A percentile compares a stretch with the other conserved stretches of the same genome.
These are phyloP conservation scores for Huiozyma sinensis DNA, from an alignment of 805 yeast species.

Conservation along the genomic window DNA sequence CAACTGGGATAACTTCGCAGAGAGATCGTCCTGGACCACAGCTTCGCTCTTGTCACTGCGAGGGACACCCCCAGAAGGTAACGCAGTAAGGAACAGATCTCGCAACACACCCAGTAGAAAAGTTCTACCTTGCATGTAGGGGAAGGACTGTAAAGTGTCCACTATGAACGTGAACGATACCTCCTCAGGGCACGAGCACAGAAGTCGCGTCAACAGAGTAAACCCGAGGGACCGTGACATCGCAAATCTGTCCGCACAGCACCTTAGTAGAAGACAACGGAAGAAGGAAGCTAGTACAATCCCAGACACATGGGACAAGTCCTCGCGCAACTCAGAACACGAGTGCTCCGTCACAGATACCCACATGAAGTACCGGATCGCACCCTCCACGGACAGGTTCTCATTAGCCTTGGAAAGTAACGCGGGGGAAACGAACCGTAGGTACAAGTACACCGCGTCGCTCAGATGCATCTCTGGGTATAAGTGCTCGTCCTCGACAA, in stretches of 20 bases:
- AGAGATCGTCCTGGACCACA: neutral
- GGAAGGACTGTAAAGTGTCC: constrained; percentile 58
- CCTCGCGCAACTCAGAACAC: constrained; percentile 9
- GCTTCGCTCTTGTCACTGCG: too few species aligned
- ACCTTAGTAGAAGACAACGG: constrained; percentile 32
- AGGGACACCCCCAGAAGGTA: neutral
- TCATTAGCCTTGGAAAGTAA: constrained; percentile 17
- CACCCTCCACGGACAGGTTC: constrained; percentile 20
- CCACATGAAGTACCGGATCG: constrained; percentile 31
- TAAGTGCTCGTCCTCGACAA: constrained; percentile 13
- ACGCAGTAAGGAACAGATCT: constrained; percentile 41
- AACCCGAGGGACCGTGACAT: constrained; percentile 36
- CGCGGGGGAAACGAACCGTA: constrained; percentile 35
- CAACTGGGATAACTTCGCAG: constrained; percentile 1
- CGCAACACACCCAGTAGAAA: constrained; percentile 59
- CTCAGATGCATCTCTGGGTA: constrained; percentile 11
- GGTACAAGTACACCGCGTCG: constrained; percentile 32
- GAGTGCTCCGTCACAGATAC: constrained; percentile 20
- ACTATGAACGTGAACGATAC: constrained; percentile 47
- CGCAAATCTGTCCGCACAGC: constrained; percentile 29
- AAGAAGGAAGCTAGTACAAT: constrained; percentile 30
- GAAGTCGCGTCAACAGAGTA: constrained; percentile 52
- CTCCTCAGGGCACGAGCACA: constrained; percentile 48
- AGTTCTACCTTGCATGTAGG: constrained; percentile 49
- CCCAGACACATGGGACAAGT: constrained; percentile 21